Conservation (phyloP, 2,329 filamentous ascomycete species). For the Hymenoscyphus infarciens region DNA sequence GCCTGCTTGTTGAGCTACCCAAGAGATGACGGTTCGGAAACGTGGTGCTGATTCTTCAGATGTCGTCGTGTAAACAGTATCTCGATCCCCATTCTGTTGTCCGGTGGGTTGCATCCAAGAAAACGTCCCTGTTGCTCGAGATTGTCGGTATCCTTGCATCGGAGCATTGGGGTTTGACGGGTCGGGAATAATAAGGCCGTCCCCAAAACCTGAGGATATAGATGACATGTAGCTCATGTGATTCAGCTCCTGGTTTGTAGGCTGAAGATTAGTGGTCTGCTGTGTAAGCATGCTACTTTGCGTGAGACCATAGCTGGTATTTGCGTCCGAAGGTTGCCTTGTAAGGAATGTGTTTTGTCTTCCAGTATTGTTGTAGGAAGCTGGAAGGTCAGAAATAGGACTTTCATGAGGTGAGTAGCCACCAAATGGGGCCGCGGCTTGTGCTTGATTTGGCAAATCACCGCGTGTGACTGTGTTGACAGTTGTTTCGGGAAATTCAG, state of each 20-base stretch:
- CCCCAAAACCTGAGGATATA: constrained; percentile 61
- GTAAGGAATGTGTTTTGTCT: constrained; percentile 11
- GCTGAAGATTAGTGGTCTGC: constrained; percentile 25
- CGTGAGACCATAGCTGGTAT: constrained; percentile 5
- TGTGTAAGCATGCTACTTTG: constrained; percentile 20
- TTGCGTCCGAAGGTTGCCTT: constrained; percentile 14
- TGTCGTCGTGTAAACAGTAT: constrained; percentile 33
- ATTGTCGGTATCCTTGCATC: constrained; percentile 23
- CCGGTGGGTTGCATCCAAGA: constrained; percentile 31
- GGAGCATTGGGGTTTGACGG: constrained; percentile 17
- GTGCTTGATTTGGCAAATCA: constrained; percentile 16
- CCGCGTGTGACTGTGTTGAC: constrained; percentile 14
- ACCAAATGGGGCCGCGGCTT: constrained; percentile 20
- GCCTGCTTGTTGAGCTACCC: constrained; percentile 62
- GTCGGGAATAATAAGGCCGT: constrained; percentile 51
- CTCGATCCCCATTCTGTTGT: constrained; percentile 25
- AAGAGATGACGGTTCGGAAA: constrained; percentile 57
- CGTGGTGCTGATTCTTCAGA: constrained; percentile 41
- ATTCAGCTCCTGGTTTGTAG: constrained; percentile 25
- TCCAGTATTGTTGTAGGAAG: constrained; percentile 16
- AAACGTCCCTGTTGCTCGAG: constrained; percentile 25
- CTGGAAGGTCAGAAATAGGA: constrained; percentile 15
- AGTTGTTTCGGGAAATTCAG: constrained; percentile 11
- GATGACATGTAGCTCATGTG: constrained; percentile 49
- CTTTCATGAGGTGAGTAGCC: constrained; percentile 15